Evolutionary conservation across 805 yeast species (phyloP).

Genomic region (Candida boleticola): DNA sequence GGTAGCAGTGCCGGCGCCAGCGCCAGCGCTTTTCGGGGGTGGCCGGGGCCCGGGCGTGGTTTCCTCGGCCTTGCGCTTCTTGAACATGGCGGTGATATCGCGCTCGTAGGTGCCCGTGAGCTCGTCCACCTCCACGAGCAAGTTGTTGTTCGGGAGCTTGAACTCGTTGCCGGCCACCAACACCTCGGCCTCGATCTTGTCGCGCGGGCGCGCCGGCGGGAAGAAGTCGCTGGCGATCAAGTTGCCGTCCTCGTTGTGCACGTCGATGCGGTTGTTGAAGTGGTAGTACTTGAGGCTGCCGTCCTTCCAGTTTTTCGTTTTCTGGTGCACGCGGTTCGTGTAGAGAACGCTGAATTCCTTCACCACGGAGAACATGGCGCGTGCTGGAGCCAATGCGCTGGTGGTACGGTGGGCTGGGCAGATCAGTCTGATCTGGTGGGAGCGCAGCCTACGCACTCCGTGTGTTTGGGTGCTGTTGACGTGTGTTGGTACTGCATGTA

Average conservation of each 20-base stretch:
- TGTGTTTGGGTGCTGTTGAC: too few relatives aligned
- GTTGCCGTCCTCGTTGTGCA: constrained; percentile 34
- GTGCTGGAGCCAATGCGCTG: background rate
- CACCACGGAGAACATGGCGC: constrained; percentile 30
- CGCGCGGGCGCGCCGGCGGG: constrained; percentile 10
- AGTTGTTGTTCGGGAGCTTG: constrained; percentile 22
- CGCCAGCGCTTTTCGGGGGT: background rate
- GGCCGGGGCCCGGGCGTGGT: background rate
- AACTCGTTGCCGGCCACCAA: constrained; percentile 18
- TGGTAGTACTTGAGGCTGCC: constrained; percentile 46
- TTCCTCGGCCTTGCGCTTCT: background rate
- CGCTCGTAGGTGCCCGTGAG: constrained; percentile 32
- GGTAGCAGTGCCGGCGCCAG: too few relatives aligned
- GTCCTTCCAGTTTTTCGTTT: constrained; percentile 51
- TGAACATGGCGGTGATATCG: constrained; percentile 29
- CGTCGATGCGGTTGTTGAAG: constrained; percentile 47
- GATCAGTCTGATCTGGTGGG: too few relatives aligned
- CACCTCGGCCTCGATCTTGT: constrained; percentile 10
- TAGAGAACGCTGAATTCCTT: constrained; percentile 47
- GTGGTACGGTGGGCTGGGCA: too few relatives aligned
- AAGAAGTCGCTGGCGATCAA: constrained; percentile 36
- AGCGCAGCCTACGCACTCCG: too few relatives aligned
- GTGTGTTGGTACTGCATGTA: too few relatives aligned
- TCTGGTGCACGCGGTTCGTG: constrained; percentile 44
- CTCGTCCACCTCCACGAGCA: constrained; percentile 30